Evolutionary conservation across 441 rosid genomes (phyloP).

Genomic region (Capsella rubella): DNA sequence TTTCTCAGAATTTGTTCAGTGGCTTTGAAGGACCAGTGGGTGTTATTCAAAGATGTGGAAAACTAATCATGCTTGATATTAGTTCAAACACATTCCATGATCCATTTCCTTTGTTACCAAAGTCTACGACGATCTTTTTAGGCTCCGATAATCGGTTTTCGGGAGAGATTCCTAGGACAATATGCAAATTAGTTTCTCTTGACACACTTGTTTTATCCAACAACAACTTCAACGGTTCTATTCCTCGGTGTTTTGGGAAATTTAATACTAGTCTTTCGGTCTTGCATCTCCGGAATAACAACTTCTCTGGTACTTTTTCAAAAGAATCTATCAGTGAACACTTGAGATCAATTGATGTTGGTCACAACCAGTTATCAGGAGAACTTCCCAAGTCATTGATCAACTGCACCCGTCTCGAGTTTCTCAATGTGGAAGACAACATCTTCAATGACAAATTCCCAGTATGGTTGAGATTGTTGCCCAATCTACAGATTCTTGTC

Average conservation of each 20-base stretch:
- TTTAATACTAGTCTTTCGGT: constrained; percentile 18
- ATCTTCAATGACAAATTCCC: constrained; percentile 5
- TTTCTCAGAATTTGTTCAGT: constrained; percentile 7
- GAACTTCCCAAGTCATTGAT: constrained; percentile 22
- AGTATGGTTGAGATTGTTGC: constrained; percentile 37
- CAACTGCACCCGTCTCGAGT: constrained; percentile 18
- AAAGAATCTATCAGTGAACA: not conserved
- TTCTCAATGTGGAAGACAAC: constrained; percentile 39
- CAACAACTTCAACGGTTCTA: constrained; percentile 35
- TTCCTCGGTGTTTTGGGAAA: constrained; percentile 33
- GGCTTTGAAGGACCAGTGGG: constrained; percentile 21
- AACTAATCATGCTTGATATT: not conserved
- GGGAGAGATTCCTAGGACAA: constrained; percentile 19
- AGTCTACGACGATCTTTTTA: not conserved
- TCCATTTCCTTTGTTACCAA: constrained; percentile 30
- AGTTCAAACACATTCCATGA: not conserved
- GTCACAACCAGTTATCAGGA: not conserved
- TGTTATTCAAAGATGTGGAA: constrained; percentile 7
- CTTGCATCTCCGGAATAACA: constrained; percentile 29
- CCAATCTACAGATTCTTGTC: constrained; percentile 27
- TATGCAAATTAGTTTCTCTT: constrained; percentile 25
- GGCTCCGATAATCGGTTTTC: constrained; percentile 20
- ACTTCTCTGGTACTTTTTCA: not conserved
- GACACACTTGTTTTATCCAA: constrained; percentile 24
- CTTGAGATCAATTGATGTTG: constrained; percentile 25